These are phyloP conservation scores for Aureobasidium musti DNA, from an alignment of 2,329 filamentous ascomycete species.

Conservation along the genomic window DNA sequence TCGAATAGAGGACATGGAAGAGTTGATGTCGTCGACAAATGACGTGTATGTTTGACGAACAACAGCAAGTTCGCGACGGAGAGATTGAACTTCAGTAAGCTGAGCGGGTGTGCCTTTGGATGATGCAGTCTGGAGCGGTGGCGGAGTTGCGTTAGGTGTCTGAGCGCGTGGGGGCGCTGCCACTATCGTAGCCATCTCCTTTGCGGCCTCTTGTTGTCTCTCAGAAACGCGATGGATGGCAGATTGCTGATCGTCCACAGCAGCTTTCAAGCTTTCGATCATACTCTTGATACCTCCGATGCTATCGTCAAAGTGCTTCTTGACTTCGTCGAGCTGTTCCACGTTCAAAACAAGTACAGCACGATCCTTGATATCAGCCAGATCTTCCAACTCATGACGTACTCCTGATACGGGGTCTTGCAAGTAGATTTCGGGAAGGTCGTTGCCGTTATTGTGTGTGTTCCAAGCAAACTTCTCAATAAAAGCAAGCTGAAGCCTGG, in stretches of 20 bases:
- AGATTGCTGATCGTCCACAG: constrained; percentile 78
- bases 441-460: constrained; percentile 87
- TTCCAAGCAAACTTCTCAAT: constrained; percentile 99
- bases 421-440: constrained; percentile 96
- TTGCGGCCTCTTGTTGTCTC: constrained; percentile 83
- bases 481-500: constrained; percentile 87
- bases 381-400: constrained; percentile 93
- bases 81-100: constrained; percentile 73
- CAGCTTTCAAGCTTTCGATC: constrained; percentile 82
- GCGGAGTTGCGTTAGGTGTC: constrained; percentile 32
- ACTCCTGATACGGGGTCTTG: constrained; percentile 94
- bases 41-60: constrained; percentile 90
- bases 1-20: constrained; percentile 81
- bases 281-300: constrained; percentile 76
- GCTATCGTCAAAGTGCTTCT: constrained; percentile 92
- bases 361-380: constrained; percentile 89
- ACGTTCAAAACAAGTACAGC: constrained; percentile 94
- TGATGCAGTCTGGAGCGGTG: constrained; percentile 34
- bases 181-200: constrained; percentile 73
- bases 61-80: constrained; percentile 86
- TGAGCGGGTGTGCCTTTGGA: constrained; percentile 58
- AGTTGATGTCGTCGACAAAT: constrained; percentile 84
- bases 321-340: constrained; percentile 91
- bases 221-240: constrained; percentile 86
- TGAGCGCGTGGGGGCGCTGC: constrained; percentile 47